Evolutionary conservation across 768 basidiomycete species (phyloP).

Genomic region (Sarcodon aspratus): DNA sequence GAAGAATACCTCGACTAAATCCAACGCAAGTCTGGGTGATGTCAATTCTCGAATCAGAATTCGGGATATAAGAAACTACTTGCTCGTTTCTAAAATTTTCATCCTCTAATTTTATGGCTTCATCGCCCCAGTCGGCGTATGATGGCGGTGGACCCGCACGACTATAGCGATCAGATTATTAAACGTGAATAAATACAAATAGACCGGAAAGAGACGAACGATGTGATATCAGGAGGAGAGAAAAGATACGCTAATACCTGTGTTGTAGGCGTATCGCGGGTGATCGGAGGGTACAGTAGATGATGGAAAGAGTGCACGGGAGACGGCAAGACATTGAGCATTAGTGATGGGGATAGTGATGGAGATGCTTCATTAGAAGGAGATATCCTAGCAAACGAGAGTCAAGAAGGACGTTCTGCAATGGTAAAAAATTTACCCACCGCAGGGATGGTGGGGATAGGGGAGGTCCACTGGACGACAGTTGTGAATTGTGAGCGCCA

Average conservation of each 20-base stretch:
- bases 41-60: conserved; percentile 3
- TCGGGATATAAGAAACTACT: conserved; percentile 24
- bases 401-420: too few species aligned
- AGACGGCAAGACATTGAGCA: background rate
- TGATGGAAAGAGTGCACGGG: background rate
- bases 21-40: conserved; percentile 66
- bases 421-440: too few species aligned
- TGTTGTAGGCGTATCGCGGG: conserved; percentile 47
- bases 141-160: conserved; percentile 6
- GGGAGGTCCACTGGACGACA: conserved; percentile 7
- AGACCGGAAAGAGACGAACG: conserved; percentile 11
- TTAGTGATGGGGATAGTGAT: conserved; percentile 18
- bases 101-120: conserved; percentile 59
- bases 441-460: conserved; percentile 6
- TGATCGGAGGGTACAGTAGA: conserved; percentile 31
- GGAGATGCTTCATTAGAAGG: conserved; percentile 15
- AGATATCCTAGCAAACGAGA: background rate
- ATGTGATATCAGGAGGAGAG: conserved; percentile 50
- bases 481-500: too few species aligned
- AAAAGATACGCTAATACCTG: conserved; percentile 66
- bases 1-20: conserved; percentile 92
- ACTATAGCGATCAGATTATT: too few species aligned
- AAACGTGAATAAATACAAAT: background rate
- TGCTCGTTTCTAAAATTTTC: conserved; percentile 77
- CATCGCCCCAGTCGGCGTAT: conserved; percentile 66